Conservation (phyloP, 306 rosid species). For the Lagenaria siceraria region DNA sequence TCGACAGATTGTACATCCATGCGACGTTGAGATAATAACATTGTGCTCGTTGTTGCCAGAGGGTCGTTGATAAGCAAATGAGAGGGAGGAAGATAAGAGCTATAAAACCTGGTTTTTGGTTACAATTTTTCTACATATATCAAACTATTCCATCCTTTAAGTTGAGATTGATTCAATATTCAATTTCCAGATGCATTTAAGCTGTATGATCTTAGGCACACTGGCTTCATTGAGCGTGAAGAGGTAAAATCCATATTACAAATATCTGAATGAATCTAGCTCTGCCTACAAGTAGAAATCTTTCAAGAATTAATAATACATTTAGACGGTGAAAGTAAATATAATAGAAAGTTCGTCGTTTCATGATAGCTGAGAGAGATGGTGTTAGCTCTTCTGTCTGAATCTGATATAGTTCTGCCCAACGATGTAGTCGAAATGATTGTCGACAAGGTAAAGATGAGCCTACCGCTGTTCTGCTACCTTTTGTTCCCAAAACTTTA, state of each 20-base stretch:
- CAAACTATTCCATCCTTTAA: no score
- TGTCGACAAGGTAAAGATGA: slow-evolving; percentile 39
- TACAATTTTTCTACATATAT: no score
- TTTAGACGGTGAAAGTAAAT: not conserved
- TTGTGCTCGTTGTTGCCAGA: no score
- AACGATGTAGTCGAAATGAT: slow-evolving; percentile 48
- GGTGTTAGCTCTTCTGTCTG: slow-evolving; percentile 53
- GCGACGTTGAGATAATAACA: no score
- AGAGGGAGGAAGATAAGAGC: no score
- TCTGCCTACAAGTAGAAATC: not conserved
- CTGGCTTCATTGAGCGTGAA: slow-evolving; percentile 42
- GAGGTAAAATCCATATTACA: slow-evolving; percentile 25
- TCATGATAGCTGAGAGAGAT: slow-evolving; percentile 57
- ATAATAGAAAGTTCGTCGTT: not conserved
- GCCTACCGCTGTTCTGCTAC: not conserved
- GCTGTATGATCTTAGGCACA: slow-evolving; percentile 52
- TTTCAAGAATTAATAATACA: not conserved
- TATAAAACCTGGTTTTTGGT: no score
- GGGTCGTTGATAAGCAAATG: no score
- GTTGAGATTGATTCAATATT: not conserved
- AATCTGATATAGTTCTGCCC: slow-evolving; percentile 36
- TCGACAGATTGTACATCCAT: no score
- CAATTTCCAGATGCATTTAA: slow-evolving; percentile 50
- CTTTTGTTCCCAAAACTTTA: not conserved
- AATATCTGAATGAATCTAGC: not conserved